Percentiles rank a stretch among this genome's conserved stretches.
phyloP scores from a whole-genome alignment of 176 grass and related monocot genomes.

The Paspalum vaginatum region DNA sequence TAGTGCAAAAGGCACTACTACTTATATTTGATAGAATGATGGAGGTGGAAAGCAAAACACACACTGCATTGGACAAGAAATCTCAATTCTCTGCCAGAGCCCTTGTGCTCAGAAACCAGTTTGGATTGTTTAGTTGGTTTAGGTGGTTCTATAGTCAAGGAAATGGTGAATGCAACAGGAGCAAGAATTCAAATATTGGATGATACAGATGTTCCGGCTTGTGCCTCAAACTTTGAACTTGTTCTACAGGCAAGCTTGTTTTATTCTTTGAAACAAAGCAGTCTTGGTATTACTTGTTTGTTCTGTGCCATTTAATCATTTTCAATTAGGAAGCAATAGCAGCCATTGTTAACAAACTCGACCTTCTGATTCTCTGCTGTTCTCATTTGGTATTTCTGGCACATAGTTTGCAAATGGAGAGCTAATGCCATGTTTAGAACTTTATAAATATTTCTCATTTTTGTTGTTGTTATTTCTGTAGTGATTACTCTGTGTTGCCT shows the following conservation, averaged over 20 bases:
- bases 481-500: background rate
- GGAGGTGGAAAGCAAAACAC: slow-evolving; percentile 30
- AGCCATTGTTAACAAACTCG: slow-evolving; percentile 15
- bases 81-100: slow-evolving; percentile 28
- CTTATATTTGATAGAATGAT: slow-evolving; percentile 54
- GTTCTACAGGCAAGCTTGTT: slow-evolving; percentile 52
- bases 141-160: slow-evolving; percentile 40
- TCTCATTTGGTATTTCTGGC: background rate
- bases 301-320: background rate
- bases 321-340: background rate
- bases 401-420: slow-evolving; percentile 2
- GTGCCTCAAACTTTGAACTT: slow-evolving; percentile 46
- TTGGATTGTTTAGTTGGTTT: slow-evolving; percentile 36
- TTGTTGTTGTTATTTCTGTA: background rate
- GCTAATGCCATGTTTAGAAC: background rate
- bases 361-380: background rate
- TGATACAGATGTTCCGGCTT: slow-evolving; percentile 43
- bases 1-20: slow-evolving; percentile 44
- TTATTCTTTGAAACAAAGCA: slow-evolving; percentile 18
- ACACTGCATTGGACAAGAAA: background rate
- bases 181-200: slow-evolving; percentile 47
- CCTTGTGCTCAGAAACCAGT: slow-evolving; percentile 38
- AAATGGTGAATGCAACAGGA: slow-evolving; percentile 38
- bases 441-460: slow-evolving; percentile 15
- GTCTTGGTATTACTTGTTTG: slow-evolving; percentile 15